Evolutionary conservation across 2,329 filamentous ascomycete species (phyloP).

Genomic region (Talaromyces sp.): DNA sequence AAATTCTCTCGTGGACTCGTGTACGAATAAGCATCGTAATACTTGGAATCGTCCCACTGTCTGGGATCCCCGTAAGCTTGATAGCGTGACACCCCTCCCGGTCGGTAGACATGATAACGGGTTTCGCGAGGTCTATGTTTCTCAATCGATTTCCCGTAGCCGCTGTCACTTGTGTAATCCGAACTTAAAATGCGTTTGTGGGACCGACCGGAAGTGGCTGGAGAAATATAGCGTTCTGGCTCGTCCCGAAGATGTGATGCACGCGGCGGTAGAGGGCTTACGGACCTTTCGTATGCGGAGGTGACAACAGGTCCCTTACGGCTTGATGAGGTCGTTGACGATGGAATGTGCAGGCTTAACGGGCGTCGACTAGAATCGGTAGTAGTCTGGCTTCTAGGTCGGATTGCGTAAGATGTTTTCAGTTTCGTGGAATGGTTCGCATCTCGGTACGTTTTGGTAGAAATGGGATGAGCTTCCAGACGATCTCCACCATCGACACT

Average conservation of each 20-base stretch:
- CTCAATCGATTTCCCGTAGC: slow-evolving; percentile 29
- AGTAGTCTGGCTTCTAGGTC: slow-evolving; percentile 40
- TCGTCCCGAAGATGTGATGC: slow-evolving; percentile 27
- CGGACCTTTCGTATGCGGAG: slow-evolving; percentile 31
- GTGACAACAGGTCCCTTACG: slow-evolving; percentile 32
- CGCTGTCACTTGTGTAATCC: slow-evolving; percentile 40
- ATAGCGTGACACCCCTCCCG: slow-evolving; percentile 29
- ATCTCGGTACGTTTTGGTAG: slow-evolving; percentile 35
- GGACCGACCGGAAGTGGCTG: slow-evolving; percentile 31
- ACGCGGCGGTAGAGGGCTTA: slow-evolving; percentile 32
- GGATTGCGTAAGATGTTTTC: slow-evolving; percentile 40
- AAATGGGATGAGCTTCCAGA: slow-evolving; percentile 36
- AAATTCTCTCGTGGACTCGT: slow-evolving; percentile 50
- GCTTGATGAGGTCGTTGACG: slow-evolving; percentile 20
- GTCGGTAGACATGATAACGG: slow-evolving; percentile 30
- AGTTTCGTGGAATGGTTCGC: slow-evolving; percentile 33
- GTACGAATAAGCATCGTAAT: slow-evolving; percentile 48
- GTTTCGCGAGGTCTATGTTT: slow-evolving; percentile 26
- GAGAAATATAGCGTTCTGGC: slow-evolving; percentile 36
- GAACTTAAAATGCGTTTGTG: slow-evolving; percentile 35
- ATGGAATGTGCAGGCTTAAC: slow-evolving; percentile 30
- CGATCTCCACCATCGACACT: slow-evolving; percentile 28
- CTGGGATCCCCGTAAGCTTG: slow-evolving; percentile 30
- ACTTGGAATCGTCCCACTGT: slow-evolving; percentile 41
- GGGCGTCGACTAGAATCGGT: slow-evolving; percentile 31